Evolutionary conservation across 805 yeast species (phyloP).

Genomic region (Danielia reshetovae): DNA sequence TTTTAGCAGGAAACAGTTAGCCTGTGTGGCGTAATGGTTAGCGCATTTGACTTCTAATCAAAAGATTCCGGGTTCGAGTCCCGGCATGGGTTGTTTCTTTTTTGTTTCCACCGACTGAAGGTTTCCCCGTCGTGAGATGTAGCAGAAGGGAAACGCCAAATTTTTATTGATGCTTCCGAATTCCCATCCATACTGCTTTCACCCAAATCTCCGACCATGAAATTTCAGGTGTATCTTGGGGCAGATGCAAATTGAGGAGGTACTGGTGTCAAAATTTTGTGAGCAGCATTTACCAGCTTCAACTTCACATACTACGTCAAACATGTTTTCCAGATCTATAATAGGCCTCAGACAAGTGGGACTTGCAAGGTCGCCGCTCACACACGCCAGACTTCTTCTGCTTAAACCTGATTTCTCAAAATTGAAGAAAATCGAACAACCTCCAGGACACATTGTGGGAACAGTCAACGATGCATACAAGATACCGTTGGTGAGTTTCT

Average conservation of each 20-base stretch:
- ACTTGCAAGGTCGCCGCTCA: conserved; percentile 1
- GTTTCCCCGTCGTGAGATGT: too few relatives aligned
- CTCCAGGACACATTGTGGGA: conserved; percentile 90
- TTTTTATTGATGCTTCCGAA: too few relatives aligned
- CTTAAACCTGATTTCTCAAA: conserved; percentile 44
- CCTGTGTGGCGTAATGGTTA: conserved; percentile 23
- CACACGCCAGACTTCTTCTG: conserved; percentile 13
- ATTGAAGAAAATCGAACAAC: conserved; percentile 62
- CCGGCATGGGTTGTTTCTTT: conserved; percentile 18
- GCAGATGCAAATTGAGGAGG: conserved; percentile 1
- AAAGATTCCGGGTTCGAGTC: conserved; percentile 23
- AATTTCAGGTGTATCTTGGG: too few relatives aligned
- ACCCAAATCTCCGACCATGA: too few relatives aligned
- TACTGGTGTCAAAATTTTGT: conserved; percentile 2
- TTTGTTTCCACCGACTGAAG: background rate
- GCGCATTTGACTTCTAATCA: conserved; percentile 23
- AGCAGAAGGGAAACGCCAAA: too few relatives aligned
- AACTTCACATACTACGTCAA: background rate
- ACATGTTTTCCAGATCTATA: conserved; percentile 9
- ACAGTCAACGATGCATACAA: conserved; percentile 85
- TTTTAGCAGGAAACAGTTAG: too few relatives aligned
- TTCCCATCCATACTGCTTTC: too few relatives aligned
- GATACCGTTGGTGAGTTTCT: conserved; percentile 56
- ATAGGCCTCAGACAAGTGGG: conserved; percentile 9
- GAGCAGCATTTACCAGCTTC: background rate